Base-by-base conservation (phyloP, 2,329 filamentous ascomycete species). In the Monilinia fructicola region DNA sequence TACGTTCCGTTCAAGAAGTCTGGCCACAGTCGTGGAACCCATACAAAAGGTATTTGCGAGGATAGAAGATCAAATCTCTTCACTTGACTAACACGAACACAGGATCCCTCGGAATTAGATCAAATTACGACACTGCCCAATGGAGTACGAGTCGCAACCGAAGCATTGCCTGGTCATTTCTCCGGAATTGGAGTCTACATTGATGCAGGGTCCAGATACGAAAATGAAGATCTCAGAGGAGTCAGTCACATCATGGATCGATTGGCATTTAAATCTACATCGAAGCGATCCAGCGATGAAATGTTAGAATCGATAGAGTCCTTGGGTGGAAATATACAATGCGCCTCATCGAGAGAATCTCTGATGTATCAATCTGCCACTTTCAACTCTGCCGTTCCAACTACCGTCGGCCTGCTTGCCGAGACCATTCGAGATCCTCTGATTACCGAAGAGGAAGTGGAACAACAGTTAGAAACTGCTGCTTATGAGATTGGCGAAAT, bases 281-380 rank as follows among this genome's bases (percentile, higher is more conserved):
- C 84, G 44, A 81, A 82, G 46, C 87, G 88, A 68, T 86, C 86
- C 0, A 87, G 88, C 66, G 93, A 97, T 78, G 83, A 93, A 72
- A 95, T 98, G 88, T 82, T 97, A 26, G 92, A 97, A 78, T 84
- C 88, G 44, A 85, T 97, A 44, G 95, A 98, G 79, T 89, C 88
- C 0, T 82, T 99, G 3, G 95, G 95, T 46, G 95, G 95, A 42
- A 97, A 97, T 77, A 94, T 99, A 68, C 93, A 98, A 80, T 99
- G 95, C 80, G 93, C 94, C 14, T 97, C 93, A 1, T 96, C 93
- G 2, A 85, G 95, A 71, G 95, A 99, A 79, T 92, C 92, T 66
- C 86, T 99, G 80, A 99, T 99, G 95, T 99, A 99, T 82, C 95
- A 99, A 79, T 92, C 93, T 1, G 95, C 95, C 35, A 97, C 93